Evolutionary conservation across 2,329 filamentous ascomycete genomes (phyloP).

Genomic region (Albophoma yamanashiensis): DNA sequence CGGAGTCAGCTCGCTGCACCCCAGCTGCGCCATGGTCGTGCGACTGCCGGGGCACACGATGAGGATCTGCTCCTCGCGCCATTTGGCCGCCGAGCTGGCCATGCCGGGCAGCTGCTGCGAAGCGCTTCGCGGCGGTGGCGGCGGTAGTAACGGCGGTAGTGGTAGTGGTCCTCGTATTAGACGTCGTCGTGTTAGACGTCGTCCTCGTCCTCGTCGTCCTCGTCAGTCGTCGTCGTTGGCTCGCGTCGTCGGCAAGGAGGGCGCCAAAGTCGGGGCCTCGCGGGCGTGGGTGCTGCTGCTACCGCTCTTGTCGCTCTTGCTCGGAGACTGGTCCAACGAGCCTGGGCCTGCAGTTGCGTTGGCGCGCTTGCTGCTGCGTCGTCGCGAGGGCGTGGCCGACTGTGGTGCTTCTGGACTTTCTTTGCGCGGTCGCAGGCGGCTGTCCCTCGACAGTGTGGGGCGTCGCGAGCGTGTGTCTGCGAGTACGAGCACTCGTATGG

Average conservation of each 20-base stretch:
- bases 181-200: no score
- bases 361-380: background rate
- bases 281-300: background rate
- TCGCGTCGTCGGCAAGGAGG: background rate
- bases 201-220: no score
- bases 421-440: slow-evolving; percentile 13
- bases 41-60: slow-evolving; percentile 76
- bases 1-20: slow-evolving; percentile 82
- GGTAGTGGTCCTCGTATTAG: no score
- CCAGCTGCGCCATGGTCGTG: slow-evolving; percentile 83
- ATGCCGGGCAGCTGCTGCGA: slow-evolving; percentile 23
- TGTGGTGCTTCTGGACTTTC: slow-evolving; percentile 7
- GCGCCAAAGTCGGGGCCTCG: background rate
- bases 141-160: background rate
- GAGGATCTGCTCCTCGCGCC: slow-evolving; percentile 54
- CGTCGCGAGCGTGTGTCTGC: slow-evolving; percentile 10
- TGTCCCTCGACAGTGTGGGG: slow-evolving; percentile 8
- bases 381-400: slow-evolving; percentile 11
- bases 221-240: background rate
- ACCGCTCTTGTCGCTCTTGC: background rate
- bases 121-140: background rate
- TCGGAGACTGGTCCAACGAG: background rate
- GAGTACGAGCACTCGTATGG: background rate
- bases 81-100: slow-evolving; percentile 47
- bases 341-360: background rate